Evolutionary conservation across 768 basidiomycete species (phyloP).

Genomic region (Cytidiella melzeri): DNA sequence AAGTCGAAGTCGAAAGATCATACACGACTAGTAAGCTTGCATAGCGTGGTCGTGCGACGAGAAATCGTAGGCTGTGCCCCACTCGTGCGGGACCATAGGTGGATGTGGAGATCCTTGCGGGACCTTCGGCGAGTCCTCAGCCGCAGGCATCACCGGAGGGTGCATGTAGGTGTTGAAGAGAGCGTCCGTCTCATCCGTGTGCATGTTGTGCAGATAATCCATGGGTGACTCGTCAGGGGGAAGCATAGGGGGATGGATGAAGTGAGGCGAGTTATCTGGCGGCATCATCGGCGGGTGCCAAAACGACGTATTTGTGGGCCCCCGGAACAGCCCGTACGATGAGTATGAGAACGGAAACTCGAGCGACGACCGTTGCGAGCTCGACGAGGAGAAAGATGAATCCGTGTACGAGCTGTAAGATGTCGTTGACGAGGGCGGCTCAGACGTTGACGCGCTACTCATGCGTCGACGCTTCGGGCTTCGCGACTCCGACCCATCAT

Average conservation of each 20-base stretch:
- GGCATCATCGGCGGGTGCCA: slow-evolving; percentile 78
- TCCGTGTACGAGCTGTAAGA: slow-evolving; percentile 59
- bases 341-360: slow-evolving; percentile 54
- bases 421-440: slow-evolving; percentile 54
- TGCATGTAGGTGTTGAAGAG: slow-evolving; percentile 50
- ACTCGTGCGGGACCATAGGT: slow-evolving; percentile 31
- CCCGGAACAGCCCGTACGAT: slow-evolving; percentile 29
- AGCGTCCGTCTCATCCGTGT: slow-evolving; percentile 56
- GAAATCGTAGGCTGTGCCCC: slow-evolving; percentile 22
- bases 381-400: slow-evolving; percentile 47
- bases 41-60: slow-evolving; percentile 27
- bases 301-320: slow-evolving; percentile 41
- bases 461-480: slow-evolving; percentile 64
- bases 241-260: slow-evolving; percentile 69
- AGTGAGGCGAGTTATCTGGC: slow-evolving; percentile 47
- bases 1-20: slow-evolving; percentile 2
- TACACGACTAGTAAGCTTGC: slow-evolving; percentile 26
- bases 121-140: slow-evolving; percentile 29
- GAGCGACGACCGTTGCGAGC: slow-evolving; percentile 58
- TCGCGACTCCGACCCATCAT: slow-evolving; percentile 30
- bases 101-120: slow-evolving; percentile 25
- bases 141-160: slow-evolving; percentile 47
- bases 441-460: slow-evolving; percentile 50
- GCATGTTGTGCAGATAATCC: slow-evolving; percentile 63
- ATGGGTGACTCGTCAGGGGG: slow-evolving; percentile 58